A percentile compares a stretch with the other conserved stretches of the same genome.
Conservation (phyloP, 805 yeast genomes). For the Pichia gijzeniarum region DNA sequence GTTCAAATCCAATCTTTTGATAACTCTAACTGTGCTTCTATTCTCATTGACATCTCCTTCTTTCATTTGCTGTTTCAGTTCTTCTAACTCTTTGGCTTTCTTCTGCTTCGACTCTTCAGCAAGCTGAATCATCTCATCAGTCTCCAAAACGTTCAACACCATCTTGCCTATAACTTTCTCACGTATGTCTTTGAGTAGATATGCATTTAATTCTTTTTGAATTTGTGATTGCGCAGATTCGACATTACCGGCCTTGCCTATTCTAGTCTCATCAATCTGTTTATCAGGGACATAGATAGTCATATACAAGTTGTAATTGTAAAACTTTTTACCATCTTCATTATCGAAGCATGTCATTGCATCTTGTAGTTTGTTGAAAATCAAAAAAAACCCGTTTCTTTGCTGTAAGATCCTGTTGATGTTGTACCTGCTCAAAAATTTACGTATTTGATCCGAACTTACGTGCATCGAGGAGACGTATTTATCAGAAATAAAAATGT, state of each 20-base stretch:
- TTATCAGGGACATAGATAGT: conserved; percentile 48
- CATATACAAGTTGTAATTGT: conserved; percentile 48
- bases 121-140: conserved; percentile 35
- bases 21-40: conserved; percentile 5
- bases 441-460: conserved; percentile 51
- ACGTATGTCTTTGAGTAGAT: conserved; percentile 63
- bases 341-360: conserved; percentile 53
- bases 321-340: conserved; percentile 52
- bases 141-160: conserved; percentile 54
- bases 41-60: conserved; percentile 10
- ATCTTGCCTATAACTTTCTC: conserved; percentile 68
- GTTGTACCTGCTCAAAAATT: conserved; percentile 49
- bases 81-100: conserved; percentile 14
- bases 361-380: conserved; percentile 54
- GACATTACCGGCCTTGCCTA: conserved; percentile 33
- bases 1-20: conserved; percentile 12
- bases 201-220: conserved; percentile 55
- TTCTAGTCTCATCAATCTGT: conserved; percentile 22
- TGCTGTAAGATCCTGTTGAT: conserved; percentile 65
- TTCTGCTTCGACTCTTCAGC: conserved; percentile 21
- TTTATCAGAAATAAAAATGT: conserved; percentile 45
- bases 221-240: conserved; percentile 55
- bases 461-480: conserved; percentile 43
- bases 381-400: conserved; percentile 59
- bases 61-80: conserved; percentile 8